Percentiles rank a stretch among this genome's conserved stretches.
Evolutionary conservation across 1,284 basidiomycete genomes (phyloP).

Genomic region (Taiwanofungus camphoratus): DNA sequence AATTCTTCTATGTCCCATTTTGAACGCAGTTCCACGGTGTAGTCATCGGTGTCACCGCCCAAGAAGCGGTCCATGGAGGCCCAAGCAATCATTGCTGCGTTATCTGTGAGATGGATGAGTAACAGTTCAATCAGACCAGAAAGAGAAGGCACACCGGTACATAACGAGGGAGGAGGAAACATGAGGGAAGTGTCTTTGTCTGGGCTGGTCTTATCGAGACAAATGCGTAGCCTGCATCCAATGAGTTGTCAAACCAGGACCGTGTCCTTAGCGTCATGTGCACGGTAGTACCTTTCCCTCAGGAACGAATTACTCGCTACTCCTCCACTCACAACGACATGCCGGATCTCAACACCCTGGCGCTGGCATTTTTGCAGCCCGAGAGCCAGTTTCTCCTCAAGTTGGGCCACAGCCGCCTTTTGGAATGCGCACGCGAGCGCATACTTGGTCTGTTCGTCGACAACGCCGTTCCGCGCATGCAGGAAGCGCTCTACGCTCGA

Average conservation of each 20-base stretch:
- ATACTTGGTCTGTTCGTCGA: slow-evolving; percentile 31
- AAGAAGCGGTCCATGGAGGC: slow-evolving; percentile 79
- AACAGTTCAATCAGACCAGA: neutral
- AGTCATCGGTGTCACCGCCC: slow-evolving; percentile 59
- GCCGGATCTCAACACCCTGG: slow-evolving; percentile 37
- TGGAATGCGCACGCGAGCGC: slow-evolving; percentile 72
- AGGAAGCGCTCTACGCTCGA: slow-evolving; percentile 57
- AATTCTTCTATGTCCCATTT: slow-evolving; percentile 72
- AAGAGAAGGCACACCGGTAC: slow-evolving; percentile 59
- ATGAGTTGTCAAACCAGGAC: too few relatives aligned
- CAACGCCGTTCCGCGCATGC: slow-evolving; percentile 28
- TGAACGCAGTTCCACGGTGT: slow-evolving; percentile 47
- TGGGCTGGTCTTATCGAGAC: slow-evolving; percentile 31
- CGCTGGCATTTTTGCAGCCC: slow-evolving; percentile 46
- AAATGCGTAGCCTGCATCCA: slow-evolving; percentile 38
- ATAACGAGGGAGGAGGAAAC: slow-evolving; percentile 73
- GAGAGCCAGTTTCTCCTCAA: slow-evolving; percentile 69
- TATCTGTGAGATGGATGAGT: slow-evolving; percentile 51
- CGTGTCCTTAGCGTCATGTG: too few relatives aligned
- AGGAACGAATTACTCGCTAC: slow-evolving; percentile 82
- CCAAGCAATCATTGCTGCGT: slow-evolving; percentile 94
- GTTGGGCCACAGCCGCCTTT: slow-evolving; percentile 60
- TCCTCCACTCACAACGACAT: slow-evolving; percentile 83
- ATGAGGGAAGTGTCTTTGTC: slow-evolving; percentile 34
- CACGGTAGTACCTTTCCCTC: slow-evolving; percentile 44